phyloP scores from a whole-genome alignment of 768 basidiomycete species.

The Panaeolus cyanescens region DNA sequence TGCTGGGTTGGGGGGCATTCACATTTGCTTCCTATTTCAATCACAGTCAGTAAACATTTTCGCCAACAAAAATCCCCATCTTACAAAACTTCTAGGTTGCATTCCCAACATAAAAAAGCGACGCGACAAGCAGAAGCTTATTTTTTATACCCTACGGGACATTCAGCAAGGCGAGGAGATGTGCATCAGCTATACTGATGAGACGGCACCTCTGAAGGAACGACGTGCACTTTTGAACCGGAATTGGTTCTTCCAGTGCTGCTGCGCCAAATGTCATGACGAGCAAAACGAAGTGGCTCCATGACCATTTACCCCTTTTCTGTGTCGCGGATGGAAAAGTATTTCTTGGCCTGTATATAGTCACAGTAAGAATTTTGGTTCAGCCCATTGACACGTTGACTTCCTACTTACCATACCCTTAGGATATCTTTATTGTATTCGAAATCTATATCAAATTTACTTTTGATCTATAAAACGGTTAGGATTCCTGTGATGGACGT shows the following conservation, averaged over 20 bases:
- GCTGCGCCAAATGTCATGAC: constrained; percentile 43
- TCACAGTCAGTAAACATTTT: constrained; percentile 48
- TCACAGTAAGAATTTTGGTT: background rate
- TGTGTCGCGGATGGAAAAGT: too few species aligned
- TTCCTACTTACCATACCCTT: background rate
- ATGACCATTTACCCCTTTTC: background rate
- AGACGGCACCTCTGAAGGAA: constrained; percentile 27
- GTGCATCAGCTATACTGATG: constrained; percentile 54
- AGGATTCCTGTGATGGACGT: too few species aligned
- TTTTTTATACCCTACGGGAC: constrained; percentile 46
- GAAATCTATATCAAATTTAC: too few species aligned
- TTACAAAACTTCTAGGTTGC: constrained; percentile 40
- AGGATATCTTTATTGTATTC: background rate
- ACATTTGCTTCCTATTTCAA: constrained; percentile 67
- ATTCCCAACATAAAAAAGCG: constrained; percentile 51
- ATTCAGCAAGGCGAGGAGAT: constrained; percentile 54
- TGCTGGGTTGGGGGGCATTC: constrained; percentile 70
- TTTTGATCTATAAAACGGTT: too few species aligned
- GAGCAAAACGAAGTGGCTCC: background rate
- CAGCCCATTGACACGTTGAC: background rate
- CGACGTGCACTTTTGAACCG: constrained; percentile 42
- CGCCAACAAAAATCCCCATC: background rate
- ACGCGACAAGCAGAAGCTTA: constrained; percentile 38
- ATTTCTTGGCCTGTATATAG: too few species aligned
- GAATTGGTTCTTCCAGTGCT: constrained; percentile 61